A percentile compares a stretch with the other conserved stretches of the same genome.
phyloP scores from a whole-genome alignment of 2,329 filamentous ascomycete species.

The Pseudophaeomoniella oleicola region DNA sequence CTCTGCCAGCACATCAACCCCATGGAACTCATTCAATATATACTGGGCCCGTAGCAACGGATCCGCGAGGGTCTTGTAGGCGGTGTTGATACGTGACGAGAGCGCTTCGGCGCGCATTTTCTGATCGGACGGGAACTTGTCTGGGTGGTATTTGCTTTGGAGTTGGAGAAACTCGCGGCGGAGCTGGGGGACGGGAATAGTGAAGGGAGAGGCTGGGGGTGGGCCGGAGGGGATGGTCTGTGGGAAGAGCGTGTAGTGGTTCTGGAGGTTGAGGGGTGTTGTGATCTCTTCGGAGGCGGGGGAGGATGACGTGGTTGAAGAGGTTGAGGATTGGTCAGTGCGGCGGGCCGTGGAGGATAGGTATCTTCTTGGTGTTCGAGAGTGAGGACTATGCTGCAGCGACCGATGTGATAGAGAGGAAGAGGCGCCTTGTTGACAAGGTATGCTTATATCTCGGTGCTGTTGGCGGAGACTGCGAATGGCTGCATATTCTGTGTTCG shows the following conservation, averaged over 20 bases:
- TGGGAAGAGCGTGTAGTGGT: constrained; percentile 83
- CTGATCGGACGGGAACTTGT: constrained; percentile 29
- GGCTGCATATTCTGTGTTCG: no score
- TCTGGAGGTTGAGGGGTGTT: constrained; percentile 22
- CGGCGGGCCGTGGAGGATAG: no score
- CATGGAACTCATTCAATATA: constrained; percentile 50
- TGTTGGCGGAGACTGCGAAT: background rate
- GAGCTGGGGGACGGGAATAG: constrained; percentile 53
- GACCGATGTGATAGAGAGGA: background rate
- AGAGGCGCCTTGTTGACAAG: background rate
- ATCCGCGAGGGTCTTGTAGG: constrained; percentile 69
- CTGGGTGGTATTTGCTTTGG: constrained; percentile 42
- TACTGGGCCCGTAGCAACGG: constrained; percentile 82
- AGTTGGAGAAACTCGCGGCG: constrained; percentile 76
- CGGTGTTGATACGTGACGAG: constrained; percentile 79
- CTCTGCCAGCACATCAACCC: constrained; percentile 56
- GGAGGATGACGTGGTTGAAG: background rate
- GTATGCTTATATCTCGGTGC: background rate
- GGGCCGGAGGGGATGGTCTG: constrained; percentile 60
- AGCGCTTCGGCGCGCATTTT: constrained; percentile 54
- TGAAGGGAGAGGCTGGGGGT: constrained; percentile 63
- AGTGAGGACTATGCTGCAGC: no score
- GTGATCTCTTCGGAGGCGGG: constrained; percentile 5
- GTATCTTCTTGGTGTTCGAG: no score
- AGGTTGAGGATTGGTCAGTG: background rate